These are phyloP conservation scores for Aurinia saxatilis DNA, from an alignment of 345 rosid genomes.

Conservation along the genomic window DNA sequence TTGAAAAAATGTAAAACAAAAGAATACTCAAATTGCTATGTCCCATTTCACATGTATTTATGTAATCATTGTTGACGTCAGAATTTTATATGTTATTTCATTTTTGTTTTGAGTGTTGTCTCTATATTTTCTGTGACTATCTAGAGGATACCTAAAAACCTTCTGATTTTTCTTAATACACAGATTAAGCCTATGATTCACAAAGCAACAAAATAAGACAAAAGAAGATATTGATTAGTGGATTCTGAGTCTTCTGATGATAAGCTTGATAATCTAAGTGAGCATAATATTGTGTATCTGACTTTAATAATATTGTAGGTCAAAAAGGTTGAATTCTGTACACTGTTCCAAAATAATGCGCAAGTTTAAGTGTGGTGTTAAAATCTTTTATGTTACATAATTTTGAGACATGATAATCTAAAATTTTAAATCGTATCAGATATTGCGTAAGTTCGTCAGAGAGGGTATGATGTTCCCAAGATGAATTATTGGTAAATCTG, in stretches of 20 bases:
- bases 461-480: conserved; percentile 13
- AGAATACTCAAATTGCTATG: not conserved
- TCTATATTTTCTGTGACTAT: too few relatives aligned
- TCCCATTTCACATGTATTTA: not conserved
- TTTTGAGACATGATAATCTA: conserved; percentile 17
- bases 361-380: conserved; percentile 1
- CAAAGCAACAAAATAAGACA: not conserved
- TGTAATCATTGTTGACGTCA: not conserved
- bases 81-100: not conserved
- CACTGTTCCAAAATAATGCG: conserved; percentile 23
- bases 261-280: not conserved
- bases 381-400: not conserved
- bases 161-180: not conserved
- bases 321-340: conserved; percentile 3
- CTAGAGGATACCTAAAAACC: too few relatives aligned
- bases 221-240: not conserved
- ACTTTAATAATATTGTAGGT: conserved; percentile 1
- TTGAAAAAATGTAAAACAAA: not conserved
- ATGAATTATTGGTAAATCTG: not conserved
- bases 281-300: conserved; percentile 6
- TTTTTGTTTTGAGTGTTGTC: too few relatives aligned
- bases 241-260: conserved; percentile 8
- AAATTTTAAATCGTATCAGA: conserved; percentile 8
- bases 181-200: not conserved
- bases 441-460: conserved; percentile 13